Conservation (phyloP, 2,329 filamentous ascomycete species). For the Fonsecaea nubica region DNA sequence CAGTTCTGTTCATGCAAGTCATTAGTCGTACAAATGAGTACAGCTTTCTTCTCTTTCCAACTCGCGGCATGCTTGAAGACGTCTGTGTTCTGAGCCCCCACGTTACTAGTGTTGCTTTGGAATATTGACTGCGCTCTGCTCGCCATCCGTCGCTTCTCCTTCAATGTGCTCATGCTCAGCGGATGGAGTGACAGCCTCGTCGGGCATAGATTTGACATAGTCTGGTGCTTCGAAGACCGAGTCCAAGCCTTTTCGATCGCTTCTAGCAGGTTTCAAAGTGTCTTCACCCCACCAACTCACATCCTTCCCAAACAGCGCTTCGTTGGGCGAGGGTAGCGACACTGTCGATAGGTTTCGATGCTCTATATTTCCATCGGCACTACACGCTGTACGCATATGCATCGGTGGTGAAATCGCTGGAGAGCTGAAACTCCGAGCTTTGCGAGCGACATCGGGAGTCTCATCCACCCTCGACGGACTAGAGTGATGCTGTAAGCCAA, state of each 20-base stretch:
- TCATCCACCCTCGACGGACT: background rate
- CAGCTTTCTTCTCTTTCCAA: constrained; percentile 10
- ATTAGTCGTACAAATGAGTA: constrained; percentile 21
- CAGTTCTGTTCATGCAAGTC: constrained; percentile 14
- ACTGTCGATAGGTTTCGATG: background rate
- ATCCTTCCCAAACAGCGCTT: background rate
- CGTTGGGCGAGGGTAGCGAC: background rate
- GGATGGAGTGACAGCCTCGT: background rate
- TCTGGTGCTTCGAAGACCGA: constrained; percentile 18
- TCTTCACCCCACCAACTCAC: constrained; percentile 13
- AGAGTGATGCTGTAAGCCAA: background rate
- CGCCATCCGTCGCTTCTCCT: background rate
- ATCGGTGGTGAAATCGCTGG: constrained; percentile 20
- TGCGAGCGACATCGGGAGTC: constrained; percentile 16
- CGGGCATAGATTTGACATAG: background rate
- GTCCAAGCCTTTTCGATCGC: constrained; percentile 23
- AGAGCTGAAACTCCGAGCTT: constrained; percentile 33
- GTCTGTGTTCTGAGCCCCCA: background rate
- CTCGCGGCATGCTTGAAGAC: background rate
- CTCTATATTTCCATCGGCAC: background rate
- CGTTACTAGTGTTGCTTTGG: background rate
- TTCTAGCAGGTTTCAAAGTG: constrained; percentile 28
- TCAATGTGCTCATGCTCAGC: background rate
- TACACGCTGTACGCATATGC: background rate
- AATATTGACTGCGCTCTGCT: background rate